Evolutionary conservation across 1,284 basidiomycete genomes (phyloP), one percentile per base, ranked within the genome.

Genomic region (Mixia osmundae): DNA sequence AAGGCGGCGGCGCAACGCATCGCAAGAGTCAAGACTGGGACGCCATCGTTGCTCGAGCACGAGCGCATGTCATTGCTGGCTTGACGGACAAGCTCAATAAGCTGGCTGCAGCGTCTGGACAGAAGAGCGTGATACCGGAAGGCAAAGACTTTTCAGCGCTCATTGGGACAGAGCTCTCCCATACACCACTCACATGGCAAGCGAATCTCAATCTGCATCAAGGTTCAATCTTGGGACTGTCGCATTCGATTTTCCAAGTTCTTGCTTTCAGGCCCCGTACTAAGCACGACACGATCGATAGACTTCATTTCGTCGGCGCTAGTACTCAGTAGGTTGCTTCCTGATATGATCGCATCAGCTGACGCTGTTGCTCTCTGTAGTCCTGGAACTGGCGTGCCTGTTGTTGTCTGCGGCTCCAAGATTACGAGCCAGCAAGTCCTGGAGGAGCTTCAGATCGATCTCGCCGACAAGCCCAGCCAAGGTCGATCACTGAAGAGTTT

Each of bases 291-390:
- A 26, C 36, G 11, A 36, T 48, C 32, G 34, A 44, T 36, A 56
- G 54, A 28, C 46, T 56, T 18, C 57, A 56, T 50, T 58, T 58
- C 25, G 54, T 56, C 19, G 56, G 56, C n/a, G 56, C 56, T 1
- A 51, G 48, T 2, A 54, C 55, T 1, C 56, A 57, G 35, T 56
- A 57, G 2, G 57, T 57, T 16, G 58, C 57, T 1, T 55, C 54
- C 24, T 41, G 8, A 3, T 32, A 33, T 24, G 24, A 23, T 35
- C 52, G 23, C 24, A 14, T 20, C 22, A 15, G 25, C 24, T 10
- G n/a, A n/a, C 7, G 2, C 3, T n/a, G 7, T 11, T 1, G 9
- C 10, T 15, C 2, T 5, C 4, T 0, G 14, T 22, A 25, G 11
- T 30, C 23, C 5, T 20, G 8, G 12, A 12, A 3, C 12, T 12